These are phyloP conservation scores for Passalora sequoiae DNA, from an alignment of 2,329 filamentous ascomycete genomes.

Conservation along the genomic window DNA sequence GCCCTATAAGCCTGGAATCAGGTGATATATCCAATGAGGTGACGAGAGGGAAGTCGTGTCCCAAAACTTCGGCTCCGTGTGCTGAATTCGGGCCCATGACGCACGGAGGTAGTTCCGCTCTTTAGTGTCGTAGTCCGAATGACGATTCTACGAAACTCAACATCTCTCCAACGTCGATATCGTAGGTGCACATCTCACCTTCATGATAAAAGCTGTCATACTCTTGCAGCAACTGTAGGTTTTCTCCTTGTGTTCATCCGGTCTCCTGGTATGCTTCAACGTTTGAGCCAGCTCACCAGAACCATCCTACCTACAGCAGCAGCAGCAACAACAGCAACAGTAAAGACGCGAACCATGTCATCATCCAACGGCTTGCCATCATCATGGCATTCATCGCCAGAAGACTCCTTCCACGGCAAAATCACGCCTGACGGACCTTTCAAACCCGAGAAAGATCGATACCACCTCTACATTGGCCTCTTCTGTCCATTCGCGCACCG, in stretches of 20 bases:
- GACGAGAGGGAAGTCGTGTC: no score
- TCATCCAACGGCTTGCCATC: constrained; percentile 15
- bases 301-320: constrained; percentile 1
- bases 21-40: no score
- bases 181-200: no score
- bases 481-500: constrained; percentile 64
- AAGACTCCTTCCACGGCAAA: constrained; percentile 50
- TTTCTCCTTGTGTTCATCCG: background rate
- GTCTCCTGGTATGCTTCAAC: constrained; percentile 4
- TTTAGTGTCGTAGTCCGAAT: no score
- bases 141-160: no score
- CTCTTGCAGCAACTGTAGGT: no score
- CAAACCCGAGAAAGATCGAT: constrained; percentile 47
- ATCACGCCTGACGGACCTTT: constrained; percentile 47
- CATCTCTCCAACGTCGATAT: no score
- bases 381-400: constrained; percentile 31
- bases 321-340: no score
- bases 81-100: no score
- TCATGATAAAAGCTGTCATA: background rate
- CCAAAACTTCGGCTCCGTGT: no score
- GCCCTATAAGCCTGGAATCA: no score
- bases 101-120: no score
- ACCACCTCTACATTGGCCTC: constrained; percentile 55
- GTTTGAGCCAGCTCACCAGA: constrained; percentile 4
- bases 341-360: constrained; percentile 3